Evolutionary conservation across 805 yeast genomes (phyloP), one percentile per base, ranked within the genome.

Genomic region (Yamadazyma insecticola): DNA sequence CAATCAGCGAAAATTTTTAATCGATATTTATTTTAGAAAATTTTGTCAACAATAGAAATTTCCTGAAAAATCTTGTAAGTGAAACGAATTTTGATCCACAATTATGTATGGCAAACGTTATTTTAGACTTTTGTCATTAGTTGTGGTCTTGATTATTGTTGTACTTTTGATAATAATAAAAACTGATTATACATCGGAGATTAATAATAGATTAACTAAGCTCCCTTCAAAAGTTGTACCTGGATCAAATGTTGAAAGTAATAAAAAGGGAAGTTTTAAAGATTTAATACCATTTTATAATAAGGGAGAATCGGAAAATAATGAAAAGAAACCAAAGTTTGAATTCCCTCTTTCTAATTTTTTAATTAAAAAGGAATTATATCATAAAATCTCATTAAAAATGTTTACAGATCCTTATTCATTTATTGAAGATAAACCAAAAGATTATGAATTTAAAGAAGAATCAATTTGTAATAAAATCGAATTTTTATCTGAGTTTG

Each of bases 381-480:
- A 24, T n/a, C 15, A 17, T 20, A 22, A 22, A 13, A 24, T n/a
- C 16, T 19, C 25, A 10, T 29, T 51, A 24, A 36, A 28, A 4
- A 37, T 42, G 1, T 51, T 35, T 21, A 38, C 47, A 9, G 56
- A 49, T 31, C 52, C 55, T 4, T 35, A 27, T 16, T 26, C 23
- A 3, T 23, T 27, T 15, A 16, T 41, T 1, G 24, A 21, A 5
- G 39, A 31, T 11, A 32, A 38, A 16, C 28, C 35, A 4, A 19
- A 24, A 8, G 35, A 33, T 13, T 37, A 27, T 13, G 39, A 32
- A 13, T 39, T 43, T 29, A 39, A 33, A 10, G 39, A 35, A 15
- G 29, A 28, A 1, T 31, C 33, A 15, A 21, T 43, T 16, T 53
- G 58, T 32, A 22, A 38, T 16, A 23, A 24, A 7, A 19, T 51